Base-by-base conservation (phyloP, 2,329 filamentous ascomycete genomes). In the Delphinella strobiligena region DNA sequence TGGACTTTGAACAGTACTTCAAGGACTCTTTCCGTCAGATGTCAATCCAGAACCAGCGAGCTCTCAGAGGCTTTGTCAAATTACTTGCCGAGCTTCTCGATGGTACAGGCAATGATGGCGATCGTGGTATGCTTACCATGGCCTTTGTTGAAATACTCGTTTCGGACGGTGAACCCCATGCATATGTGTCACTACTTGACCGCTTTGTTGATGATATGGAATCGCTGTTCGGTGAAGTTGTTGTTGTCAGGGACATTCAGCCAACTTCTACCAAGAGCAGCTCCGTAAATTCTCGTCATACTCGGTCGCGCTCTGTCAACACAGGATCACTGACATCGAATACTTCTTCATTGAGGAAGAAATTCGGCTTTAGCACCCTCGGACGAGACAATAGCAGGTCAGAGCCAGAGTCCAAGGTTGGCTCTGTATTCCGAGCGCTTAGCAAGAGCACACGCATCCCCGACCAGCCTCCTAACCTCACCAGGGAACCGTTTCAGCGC, bases 111-210 rank as follows among this genome's bases (percentile, higher is more conserved):
- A 94, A 93, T 51, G 89, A 95, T 54, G 82, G 86, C 22, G 89
- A 95, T 55, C 75, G 88, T 35, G 89, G 89, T 36, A 83, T 85
- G 16, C 63, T 96, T 50, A 95, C 87, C 0, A 76, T 85, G 33
- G 83, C 86, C 1, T 95, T 96, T 64, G 80, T 87, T 0, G 87
- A 95, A 55, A 69, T 95, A 37, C 66, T 96, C 5, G 82, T 91
- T 2, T 74, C 78, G 4, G 80, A 87, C 42, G 82, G 80, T 5
- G 77, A 80, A 45, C 78, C 87, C 2, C 78, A 84, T 43, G 75
- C 87, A 46, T 91, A 89, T 55, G 88, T 95, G 49, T 91, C 89
- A 40, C 66, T 95, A 11, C 68, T 95, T 34, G 88, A 95, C 61
- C 78, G 85, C 15, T 72, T 95, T 16, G 86, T 95, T 0, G 84